phyloP scores from a whole-genome alignment of 495 filamentous ascomycete genomes.

The Letharia columbiana region DNA sequence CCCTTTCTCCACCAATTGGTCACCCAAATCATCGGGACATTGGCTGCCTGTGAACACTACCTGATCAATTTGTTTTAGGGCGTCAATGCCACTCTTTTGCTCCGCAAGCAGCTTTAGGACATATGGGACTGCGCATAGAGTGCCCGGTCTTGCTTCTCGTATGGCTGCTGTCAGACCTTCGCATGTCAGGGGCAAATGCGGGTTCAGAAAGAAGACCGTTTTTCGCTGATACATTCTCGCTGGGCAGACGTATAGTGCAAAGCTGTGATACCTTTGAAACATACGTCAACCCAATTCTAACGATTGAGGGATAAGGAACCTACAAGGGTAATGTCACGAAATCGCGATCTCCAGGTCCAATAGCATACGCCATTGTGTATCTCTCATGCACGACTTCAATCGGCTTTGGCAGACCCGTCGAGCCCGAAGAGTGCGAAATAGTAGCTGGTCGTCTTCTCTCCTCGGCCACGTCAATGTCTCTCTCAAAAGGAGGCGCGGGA shows the following conservation, averaged over 20 bases:
- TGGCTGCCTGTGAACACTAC: constrained; percentile 44
- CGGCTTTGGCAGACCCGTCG: constrained; percentile 50
- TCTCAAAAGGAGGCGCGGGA: constrained; percentile 17
- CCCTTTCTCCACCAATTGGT: constrained; percentile 40
- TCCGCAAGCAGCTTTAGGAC: constrained; percentile 46
- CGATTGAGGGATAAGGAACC: constrained; percentile 43
- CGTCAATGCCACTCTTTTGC: constrained; percentile 38
- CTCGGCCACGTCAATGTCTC: constrained; percentile 32
- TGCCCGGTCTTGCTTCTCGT: constrained; percentile 38
- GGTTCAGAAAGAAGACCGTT: constrained; percentile 42
- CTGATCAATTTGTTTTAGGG: constrained; percentile 36
- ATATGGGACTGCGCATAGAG: constrained; percentile 49
- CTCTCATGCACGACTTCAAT: constrained; percentile 30
- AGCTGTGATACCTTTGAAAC: not conserved
- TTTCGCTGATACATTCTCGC: constrained; percentile 39
- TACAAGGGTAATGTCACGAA: constrained; percentile 50
- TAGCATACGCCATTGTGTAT: constrained; percentile 33
- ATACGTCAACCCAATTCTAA: constrained; percentile 34
- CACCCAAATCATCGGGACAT: constrained; percentile 50
- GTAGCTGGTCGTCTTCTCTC: constrained; percentile 32
- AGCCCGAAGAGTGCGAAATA: constrained; percentile 52
- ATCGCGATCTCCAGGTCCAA: constrained; percentile 35
- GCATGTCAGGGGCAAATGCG: constrained; percentile 44
- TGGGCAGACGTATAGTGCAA: not conserved
- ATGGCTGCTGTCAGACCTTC: constrained; percentile 38